phyloP scores from a whole-genome alignment of 2,329 filamentous ascomycete species.

The Rhynchosporium secalis region DNA sequence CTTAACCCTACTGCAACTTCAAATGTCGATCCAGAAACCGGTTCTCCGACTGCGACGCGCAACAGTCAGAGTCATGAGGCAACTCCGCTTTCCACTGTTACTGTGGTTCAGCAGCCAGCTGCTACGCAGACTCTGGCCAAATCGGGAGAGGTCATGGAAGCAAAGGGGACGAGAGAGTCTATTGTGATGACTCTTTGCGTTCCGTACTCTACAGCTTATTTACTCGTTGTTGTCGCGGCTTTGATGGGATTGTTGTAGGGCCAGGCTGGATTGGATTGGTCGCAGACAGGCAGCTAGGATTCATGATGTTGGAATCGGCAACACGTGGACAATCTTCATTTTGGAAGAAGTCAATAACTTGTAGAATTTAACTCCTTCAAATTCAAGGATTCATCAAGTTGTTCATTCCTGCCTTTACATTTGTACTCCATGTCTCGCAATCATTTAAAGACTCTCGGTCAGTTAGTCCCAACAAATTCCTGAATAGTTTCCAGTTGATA shows the following conservation, averaged over 20 bases:
- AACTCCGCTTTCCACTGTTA: conserved; percentile 23
- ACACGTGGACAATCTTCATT: neutral
- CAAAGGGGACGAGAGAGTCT: conserved; percentile 16
- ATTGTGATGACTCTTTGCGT: conserved; percentile 21
- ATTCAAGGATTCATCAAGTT: neutral
- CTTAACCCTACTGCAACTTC: conserved; percentile 11
- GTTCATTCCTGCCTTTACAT: neutral
- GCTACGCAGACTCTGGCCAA: conserved; percentile 33
- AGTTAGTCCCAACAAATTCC: no score
- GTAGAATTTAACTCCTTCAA: neutral
- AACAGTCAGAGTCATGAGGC: conserved; percentile 1
- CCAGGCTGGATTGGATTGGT: neutral
- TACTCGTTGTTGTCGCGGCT: conserved; percentile 27
- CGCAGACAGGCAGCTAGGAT: neutral
- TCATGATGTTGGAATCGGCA: neutral
- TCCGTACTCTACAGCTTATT: conserved; percentile 24
- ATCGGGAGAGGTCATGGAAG: conserved; percentile 34
- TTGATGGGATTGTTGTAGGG: conserved; percentile 32
- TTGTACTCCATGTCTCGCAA: neutral
- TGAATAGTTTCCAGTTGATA: no score
- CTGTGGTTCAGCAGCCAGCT: conserved; percentile 25
- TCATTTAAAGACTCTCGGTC: neutral
- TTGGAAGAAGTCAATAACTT: conserved; percentile 1
- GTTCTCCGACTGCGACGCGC: neutral
- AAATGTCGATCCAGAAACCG: neutral